Evolutionary conservation across 2,329 filamentous ascomycete genomes (phyloP), one percentile per base, ranked within the genome.

Genomic region (Aureobasidium leucospermi): DNA sequence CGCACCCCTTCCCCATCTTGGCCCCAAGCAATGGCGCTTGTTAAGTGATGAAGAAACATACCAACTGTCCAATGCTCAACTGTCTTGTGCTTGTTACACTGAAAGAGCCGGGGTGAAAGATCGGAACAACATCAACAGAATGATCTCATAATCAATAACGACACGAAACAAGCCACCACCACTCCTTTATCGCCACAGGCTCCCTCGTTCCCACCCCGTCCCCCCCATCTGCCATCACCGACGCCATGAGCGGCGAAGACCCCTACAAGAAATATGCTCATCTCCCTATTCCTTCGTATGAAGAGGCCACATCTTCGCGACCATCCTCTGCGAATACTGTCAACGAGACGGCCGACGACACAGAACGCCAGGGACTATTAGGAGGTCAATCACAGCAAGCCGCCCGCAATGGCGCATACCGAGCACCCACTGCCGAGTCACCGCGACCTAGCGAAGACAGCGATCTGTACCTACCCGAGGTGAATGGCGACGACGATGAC

Each of bases 391-490:
- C 55, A 57, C 47, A 31, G 4, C 65, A 65, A 39, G 64, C 68
- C 51, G 67, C 70, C n/a, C 43, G 61, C 45, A 69, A 58, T 68
- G 73, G 56, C 69, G 85, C 85, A 64, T 96, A 96, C 73, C 85
- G 85, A 34, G 82, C 87, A 39, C 91, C 93, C 1, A 92, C 88
- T 1, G 91, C 93, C 63, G 88, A 94, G 73, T 91, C 90, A 60
- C 87, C 85, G 62, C 87, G 92, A 63, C 76, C 77, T 52, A 84
- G 75, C 73, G 76, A 80, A 64, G 85, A 81, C 62, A 75, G 68
- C 63, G 75, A 77, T 60, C 68, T 78, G 66, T 78, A 76, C 61
- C 76, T 79, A 64, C 80, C 76, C 49, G 83, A 81, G 62, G 78
- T 77, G 52, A 73, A 70, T 77, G 83, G 73, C 73, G 77, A 68